phyloP scores from a whole-genome alignment of 176 grass and related monocot genomes.

The Aegilops sharonensis region DNA sequence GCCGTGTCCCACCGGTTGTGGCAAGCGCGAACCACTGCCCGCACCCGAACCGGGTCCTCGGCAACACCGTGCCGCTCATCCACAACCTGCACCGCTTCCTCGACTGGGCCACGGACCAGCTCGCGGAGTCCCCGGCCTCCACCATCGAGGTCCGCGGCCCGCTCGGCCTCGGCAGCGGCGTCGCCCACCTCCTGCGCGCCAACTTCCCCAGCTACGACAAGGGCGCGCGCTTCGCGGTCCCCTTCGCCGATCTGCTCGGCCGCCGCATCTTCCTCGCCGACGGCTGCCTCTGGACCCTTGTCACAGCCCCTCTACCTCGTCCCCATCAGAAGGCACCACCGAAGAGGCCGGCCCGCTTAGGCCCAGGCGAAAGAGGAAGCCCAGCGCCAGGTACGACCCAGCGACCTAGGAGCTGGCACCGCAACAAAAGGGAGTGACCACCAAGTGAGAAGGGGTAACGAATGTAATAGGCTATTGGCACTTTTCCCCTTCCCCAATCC shows the following conservation, averaged over 20 bases:
- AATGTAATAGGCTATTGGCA: too few species aligned
- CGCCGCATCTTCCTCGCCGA: slow-evolving; percentile 48
- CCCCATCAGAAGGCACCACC: too few species aligned
- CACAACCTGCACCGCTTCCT: slow-evolving; percentile 71
- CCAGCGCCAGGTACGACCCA: too few species aligned
- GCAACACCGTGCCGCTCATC: slow-evolving; percentile 49
- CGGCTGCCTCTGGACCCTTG: slow-evolving; percentile 36
- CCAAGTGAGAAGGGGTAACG: too few species aligned
- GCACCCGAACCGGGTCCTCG: slow-evolving; percentile 53
- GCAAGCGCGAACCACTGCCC: slow-evolving; percentile 44
- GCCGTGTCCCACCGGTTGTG: neutral
- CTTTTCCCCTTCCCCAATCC: too few species aligned
- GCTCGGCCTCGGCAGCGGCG: slow-evolving; percentile 48
- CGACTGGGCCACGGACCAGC: slow-evolving; percentile 68
- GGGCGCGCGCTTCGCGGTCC: slow-evolving; percentile 42
- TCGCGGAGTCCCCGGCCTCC: slow-evolving; percentile 44
- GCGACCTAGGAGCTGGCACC: too few species aligned
- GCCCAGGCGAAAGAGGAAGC: too few species aligned
- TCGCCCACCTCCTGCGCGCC: slow-evolving; percentile 56
- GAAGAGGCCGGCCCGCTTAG: too few species aligned
- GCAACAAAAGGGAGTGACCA: too few species aligned
- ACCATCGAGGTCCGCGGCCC: slow-evolving; percentile 53
- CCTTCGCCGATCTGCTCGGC: slow-evolving; percentile 59
- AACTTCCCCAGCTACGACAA: slow-evolving; percentile 65
- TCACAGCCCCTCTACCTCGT: too few species aligned